A percentile compares a stretch with the other conserved stretches of the same genome.
Conservation (phyloP, 768 basidiomycete species). For the Amanita thiersii region DNA sequence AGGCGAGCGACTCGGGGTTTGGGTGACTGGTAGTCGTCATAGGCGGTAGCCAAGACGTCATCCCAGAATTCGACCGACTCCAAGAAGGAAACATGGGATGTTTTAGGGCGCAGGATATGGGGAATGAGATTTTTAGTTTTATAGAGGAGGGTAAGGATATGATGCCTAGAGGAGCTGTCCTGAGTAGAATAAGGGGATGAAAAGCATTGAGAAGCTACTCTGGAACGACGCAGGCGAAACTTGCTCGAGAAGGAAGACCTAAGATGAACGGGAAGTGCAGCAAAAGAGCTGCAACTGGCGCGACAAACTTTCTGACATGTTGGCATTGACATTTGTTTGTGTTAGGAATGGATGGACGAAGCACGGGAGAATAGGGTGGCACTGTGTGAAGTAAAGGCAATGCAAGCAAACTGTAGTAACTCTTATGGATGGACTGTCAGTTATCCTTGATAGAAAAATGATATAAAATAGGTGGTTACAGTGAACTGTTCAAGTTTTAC, state of each 20-base stretch:
- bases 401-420: too few relatives aligned
- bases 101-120: slow-evolving; percentile 24
- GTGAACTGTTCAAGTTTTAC: too few relatives aligned
- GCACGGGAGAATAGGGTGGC: too few relatives aligned
- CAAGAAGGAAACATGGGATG: slow-evolving; percentile 12
- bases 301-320: slow-evolving; percentile 3
- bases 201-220: too few relatives aligned
- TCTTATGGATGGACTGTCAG: too few relatives aligned
- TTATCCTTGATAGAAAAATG: too few relatives aligned
- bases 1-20: slow-evolving; percentile 32
- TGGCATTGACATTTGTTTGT: slow-evolving; percentile 3
- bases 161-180: slow-evolving; percentile 11
- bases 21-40: slow-evolving; percentile 24
- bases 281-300: slow-evolving; percentile 1
- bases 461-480: too few relatives aligned
- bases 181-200: slow-evolving; percentile 1
- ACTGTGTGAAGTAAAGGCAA: not conserved
- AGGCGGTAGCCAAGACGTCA: slow-evolving; percentile 27
- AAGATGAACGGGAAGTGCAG: not conserved
- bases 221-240: too few relatives aligned
- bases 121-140: slow-evolving; percentile 40
- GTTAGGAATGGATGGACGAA: too few relatives aligned
- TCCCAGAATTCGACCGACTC: slow-evolving; percentile 40
- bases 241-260: too few relatives aligned
- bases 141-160: slow-evolving; percentile 40